A percentile compares a stretch with the other conserved stretches of the same genome.
Evolutionary conservation across 1,284 basidiomycete species (phyloP).

Genomic region (Austroboletus niveus): DNA sequence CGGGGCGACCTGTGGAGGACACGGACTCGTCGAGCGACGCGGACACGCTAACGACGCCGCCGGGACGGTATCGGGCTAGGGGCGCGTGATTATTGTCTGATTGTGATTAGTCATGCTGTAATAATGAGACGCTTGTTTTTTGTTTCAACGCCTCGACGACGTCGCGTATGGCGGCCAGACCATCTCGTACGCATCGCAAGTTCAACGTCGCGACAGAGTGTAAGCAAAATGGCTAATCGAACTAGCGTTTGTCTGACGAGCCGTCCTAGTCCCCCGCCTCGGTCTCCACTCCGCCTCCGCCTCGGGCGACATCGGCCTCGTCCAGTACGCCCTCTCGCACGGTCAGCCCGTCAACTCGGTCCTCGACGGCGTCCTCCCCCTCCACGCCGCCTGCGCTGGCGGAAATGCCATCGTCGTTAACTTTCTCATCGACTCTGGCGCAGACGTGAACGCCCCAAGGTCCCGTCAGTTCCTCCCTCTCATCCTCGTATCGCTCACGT

Average conservation of each 20-base stretch:
- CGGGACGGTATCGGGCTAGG: constrained; percentile 19
- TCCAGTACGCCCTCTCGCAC: constrained; percentile 84
- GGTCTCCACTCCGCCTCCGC: constrained; percentile 88
- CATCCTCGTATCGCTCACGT: constrained; percentile 4
- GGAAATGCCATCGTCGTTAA: constrained; percentile 84
- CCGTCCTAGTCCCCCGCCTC: constrained; percentile 69
- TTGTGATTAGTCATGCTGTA: too few relatives aligned
- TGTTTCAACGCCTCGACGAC: neutral
- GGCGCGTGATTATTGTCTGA: neutral
- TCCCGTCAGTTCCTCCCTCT: constrained; percentile 33
- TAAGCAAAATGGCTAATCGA: constrained; percentile 34
- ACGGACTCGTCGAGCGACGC: constrained; percentile 29
- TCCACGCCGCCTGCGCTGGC: constrained; percentile 88
- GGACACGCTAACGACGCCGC: constrained; percentile 29
- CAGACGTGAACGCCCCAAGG: constrained; percentile 91
- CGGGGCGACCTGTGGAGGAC: constrained; percentile 13
- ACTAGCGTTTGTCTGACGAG: too few relatives aligned
- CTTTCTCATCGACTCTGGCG: constrained; percentile 84
- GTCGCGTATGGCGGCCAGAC: neutral
- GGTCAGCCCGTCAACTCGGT: constrained; percentile 94
- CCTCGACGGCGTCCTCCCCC: constrained; percentile 85
- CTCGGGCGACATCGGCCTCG: constrained; percentile 84
- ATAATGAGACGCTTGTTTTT: too few relatives aligned
- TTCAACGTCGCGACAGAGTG: constrained; percentile 81
- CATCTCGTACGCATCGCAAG: constrained; percentile 34